phyloP scores from a whole-genome alignment of 2,329 filamentous ascomycete genomes.

The Fusarium hainanense region DNA sequence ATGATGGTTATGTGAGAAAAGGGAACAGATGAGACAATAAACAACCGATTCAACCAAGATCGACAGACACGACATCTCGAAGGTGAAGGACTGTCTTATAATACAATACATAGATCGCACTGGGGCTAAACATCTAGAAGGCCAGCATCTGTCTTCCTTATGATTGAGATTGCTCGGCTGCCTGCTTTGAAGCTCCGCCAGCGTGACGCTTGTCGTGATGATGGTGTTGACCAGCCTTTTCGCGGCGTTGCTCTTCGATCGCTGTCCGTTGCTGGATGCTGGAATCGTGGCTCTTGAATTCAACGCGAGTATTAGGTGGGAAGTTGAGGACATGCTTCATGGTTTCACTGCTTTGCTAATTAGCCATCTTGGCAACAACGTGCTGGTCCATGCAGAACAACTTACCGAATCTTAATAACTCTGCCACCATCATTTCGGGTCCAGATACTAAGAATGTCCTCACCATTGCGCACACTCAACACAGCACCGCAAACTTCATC shows the following conservation, averaged over 20 bases:
- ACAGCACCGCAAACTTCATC: slow-evolving; percentile 97
- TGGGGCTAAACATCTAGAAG: slow-evolving; percentile 1
- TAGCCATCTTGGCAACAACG: slow-evolving; percentile 17
- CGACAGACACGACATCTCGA: slow-evolving; percentile 21
- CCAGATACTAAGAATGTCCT: slow-evolving; percentile 98
- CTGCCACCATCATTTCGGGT: slow-evolving; percentile 91
- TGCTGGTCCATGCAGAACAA: slow-evolving; percentile 21
- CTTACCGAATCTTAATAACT: slow-evolving; percentile 95
- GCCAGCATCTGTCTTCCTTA: slow-evolving; percentile 5
- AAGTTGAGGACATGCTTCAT: slow-evolving; percentile 91
- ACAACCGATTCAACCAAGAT: slow-evolving; percentile 25
- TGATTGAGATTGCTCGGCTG: slow-evolving; percentile 46
- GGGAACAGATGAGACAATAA: slow-evolving; percentile 26
- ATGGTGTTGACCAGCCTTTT: slow-evolving; percentile 72
- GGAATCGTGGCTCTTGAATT: slow-evolving; percentile 96
- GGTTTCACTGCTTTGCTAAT: slow-evolving; percentile 74
- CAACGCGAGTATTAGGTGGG: slow-evolving; percentile 87
- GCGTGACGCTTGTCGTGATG: slow-evolving; percentile 54
- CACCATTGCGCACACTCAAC: slow-evolving; percentile 91
- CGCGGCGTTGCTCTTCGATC: slow-evolving; percentile 90
- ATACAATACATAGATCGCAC: slow-evolving; percentile 41
- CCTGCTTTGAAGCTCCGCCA: slow-evolving; percentile 48
- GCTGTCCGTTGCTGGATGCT: slow-evolving; percentile 92
- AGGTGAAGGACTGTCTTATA: slow-evolving; percentile 28
- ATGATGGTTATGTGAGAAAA: slow-evolving; percentile 30